Evolutionary conservation across 202 grass and related monocot genomes (phyloP), one percentile per base, ranked within the genome.

Genomic region (Zizania palustris): DNA sequence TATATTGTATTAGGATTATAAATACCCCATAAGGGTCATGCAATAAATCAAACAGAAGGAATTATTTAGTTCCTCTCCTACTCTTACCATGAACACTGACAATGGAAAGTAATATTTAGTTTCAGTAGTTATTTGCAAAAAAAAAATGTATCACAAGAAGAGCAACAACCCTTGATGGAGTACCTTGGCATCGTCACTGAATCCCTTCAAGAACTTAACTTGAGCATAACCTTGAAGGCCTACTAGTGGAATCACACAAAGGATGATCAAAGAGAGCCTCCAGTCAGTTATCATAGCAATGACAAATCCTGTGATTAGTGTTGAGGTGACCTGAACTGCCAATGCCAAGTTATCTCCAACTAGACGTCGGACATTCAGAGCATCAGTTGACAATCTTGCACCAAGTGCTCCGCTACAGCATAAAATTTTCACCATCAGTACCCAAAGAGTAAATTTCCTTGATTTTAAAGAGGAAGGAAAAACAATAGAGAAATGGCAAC

Each of bases 281-380:
- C 95, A 98, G 63, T 88, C 92, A 55, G 95, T 73, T 43, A 92
- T 20, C 55, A 94, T 59, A 42, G 95, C 83, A 7, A 98, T 74
- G 50, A 87, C 34, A 72, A 94, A 80, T 65, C 91, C 89, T 41
- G 87, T 69, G 53, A 82, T 84, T 34, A 98, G 74, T 55, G 85
- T 85, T 7, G 87, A 43, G 6, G 10, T 45, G 50, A 69, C 45
- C 67, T 98, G 87, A 65, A 86, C 77, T 36, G 60, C 15, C 68
- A 98, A 81, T 39, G 87, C 95, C 67, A 98, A 88, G 65, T 81
- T 90, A 63, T 94, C 95, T 77, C 95, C 95, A 38, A 98, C 87
- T 57, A 94, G 82, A 68, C 91, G 63, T 20, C 89, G 89, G 33
- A 98, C 83, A 61, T 88, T 94, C 49, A 91, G 54, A 74, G 91